Evolutionary conservation across 176 grass and related monocot genomes (phyloP).

Genomic region (Saccharum spontaneum): DNA sequence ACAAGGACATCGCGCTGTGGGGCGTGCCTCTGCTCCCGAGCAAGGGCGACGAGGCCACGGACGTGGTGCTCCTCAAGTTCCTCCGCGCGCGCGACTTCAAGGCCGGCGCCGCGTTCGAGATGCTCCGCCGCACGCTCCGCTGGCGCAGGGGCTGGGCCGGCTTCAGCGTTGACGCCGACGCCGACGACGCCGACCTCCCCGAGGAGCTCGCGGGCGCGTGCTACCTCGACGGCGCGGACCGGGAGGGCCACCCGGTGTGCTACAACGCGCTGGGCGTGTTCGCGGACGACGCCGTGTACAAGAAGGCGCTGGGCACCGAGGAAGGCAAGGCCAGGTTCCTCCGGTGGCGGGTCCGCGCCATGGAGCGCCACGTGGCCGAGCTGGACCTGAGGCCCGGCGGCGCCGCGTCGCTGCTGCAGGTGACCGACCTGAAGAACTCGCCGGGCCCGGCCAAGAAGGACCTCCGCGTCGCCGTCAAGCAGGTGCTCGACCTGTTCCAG

Average conservation of each 20-base stretch:
- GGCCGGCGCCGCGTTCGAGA: constrained; percentile 80
- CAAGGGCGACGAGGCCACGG: constrained; percentile 66
- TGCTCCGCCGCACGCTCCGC: constrained; percentile 68
- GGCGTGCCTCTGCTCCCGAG: constrained; percentile 81
- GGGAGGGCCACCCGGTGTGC: constrained; percentile 92
- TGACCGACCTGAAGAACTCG: constrained; percentile 69
- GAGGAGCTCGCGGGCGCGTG: constrained; percentile 52
- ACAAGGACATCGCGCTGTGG: constrained; percentile 72
- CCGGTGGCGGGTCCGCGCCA: constrained; percentile 75
- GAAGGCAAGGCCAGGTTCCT: constrained; percentile 73
- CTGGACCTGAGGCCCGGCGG: constrained; percentile 75
- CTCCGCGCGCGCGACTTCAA: constrained; percentile 97
- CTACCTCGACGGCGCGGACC: constrained; percentile 73
- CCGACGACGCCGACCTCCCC: background rate
- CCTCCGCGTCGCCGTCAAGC: constrained; percentile 69
- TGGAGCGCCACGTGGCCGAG: constrained; percentile 75
- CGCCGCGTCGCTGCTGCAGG: constrained; percentile 77
- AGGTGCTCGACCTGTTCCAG: constrained; percentile 84
- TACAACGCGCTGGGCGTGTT: constrained; percentile 75
- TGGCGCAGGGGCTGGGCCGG: constrained; percentile 71
- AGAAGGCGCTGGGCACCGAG: constrained; percentile 60
- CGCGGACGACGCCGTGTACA: constrained; percentile 60
- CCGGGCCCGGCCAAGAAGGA: constrained; percentile 80
- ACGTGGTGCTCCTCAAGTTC: constrained; percentile 95
- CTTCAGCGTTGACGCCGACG: constrained; percentile 25